A percentile compares a stretch with the other conserved stretches of the same genome.
Conservation (phyloP, 306 rosid species). For the Pyrus betulifolia region DNA sequence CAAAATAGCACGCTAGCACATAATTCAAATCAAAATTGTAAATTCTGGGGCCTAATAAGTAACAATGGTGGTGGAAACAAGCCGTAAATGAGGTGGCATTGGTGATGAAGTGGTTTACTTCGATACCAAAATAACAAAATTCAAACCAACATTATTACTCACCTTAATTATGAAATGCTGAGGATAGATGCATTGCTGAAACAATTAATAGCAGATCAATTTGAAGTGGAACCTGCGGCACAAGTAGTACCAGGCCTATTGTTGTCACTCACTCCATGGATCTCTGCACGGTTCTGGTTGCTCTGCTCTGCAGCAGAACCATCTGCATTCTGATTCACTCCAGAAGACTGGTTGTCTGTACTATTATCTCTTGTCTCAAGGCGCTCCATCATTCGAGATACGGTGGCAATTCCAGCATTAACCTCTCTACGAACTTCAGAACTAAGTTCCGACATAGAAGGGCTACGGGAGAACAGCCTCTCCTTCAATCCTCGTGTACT, state of each 20-base stretch:
- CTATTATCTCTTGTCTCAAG: constrained; percentile 42
- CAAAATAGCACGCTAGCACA: neutral
- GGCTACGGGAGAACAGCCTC: constrained; percentile 56
- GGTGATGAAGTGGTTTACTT: neutral
- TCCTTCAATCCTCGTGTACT: constrained; percentile 84
- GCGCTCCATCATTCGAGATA: constrained; percentile 52
- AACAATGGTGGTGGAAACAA: neutral
- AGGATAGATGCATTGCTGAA: constrained; percentile 47
- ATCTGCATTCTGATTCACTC: constrained; percentile 23
- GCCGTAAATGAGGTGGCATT: neutral
- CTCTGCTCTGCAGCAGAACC: constrained; percentile 27
- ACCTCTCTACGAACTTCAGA: constrained; percentile 56
- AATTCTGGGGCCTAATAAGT: neutral
- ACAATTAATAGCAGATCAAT: constrained; percentile 21
- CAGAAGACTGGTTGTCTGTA: constrained; percentile 21
- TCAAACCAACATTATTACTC: constrained; percentile 12
- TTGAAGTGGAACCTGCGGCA: constrained; percentile 41
- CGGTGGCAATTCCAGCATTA: constrained; percentile 50
- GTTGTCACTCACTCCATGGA: constrained; percentile 21
- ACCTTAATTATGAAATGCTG: constrained; percentile 69
- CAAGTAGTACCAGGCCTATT: constrained; percentile 32
- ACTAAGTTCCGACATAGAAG: constrained; percentile 54
- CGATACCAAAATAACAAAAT: neutral
- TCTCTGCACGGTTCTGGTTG: constrained; percentile 30
- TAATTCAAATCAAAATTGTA: neutral